Evolutionary conservation across 805 yeast species (phyloP).

Genomic region (Suhomyces pyralidae): DNA sequence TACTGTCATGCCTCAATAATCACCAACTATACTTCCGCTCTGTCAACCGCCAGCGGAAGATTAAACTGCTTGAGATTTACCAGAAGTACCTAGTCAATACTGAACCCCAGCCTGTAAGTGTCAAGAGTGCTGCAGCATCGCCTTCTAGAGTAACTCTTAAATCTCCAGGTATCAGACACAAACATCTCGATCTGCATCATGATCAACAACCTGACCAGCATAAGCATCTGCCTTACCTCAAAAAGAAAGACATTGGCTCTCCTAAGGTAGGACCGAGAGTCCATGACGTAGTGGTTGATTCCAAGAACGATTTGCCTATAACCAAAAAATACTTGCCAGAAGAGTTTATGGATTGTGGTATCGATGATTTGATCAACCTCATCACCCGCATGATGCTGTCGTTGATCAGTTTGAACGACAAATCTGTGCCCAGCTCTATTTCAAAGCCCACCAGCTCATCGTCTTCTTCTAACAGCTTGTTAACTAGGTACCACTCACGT

Average conservation of each 20-base stretch:
- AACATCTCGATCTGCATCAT: neutral
- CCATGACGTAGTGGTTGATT: neutral
- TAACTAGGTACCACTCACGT: constrained; percentile 91
- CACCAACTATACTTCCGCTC: constrained; percentile 19
- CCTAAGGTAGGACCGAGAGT: neutral
- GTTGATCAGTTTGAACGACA: constrained; percentile 73
- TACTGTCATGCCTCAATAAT: constrained; percentile 10
- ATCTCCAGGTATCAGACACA: neutral
- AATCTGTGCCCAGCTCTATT: constrained; percentile 33
- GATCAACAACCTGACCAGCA: neutral
- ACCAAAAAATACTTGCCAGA: constrained; percentile 35
- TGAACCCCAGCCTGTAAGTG: neutral
- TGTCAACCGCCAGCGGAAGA: constrained; percentile 15
- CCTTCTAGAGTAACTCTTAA: neutral
- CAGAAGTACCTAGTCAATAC: constrained; percentile 16
- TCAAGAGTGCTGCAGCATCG: neutral
- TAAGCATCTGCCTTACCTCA: neutral
- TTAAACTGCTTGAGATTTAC: constrained; percentile 21
- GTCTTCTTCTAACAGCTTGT: constrained; percentile 23
- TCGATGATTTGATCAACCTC: constrained; percentile 65
- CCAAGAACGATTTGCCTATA: constrained; percentile 1
- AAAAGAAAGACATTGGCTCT: neutral
- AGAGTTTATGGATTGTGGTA: constrained; percentile 62
- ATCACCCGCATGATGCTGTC: constrained; percentile 79
- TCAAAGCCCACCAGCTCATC: constrained; percentile 22